These are phyloP conservation scores for Cicer bijugum DNA, from an alignment of 306 rosid genomes.

Conservation along the genomic window DNA sequence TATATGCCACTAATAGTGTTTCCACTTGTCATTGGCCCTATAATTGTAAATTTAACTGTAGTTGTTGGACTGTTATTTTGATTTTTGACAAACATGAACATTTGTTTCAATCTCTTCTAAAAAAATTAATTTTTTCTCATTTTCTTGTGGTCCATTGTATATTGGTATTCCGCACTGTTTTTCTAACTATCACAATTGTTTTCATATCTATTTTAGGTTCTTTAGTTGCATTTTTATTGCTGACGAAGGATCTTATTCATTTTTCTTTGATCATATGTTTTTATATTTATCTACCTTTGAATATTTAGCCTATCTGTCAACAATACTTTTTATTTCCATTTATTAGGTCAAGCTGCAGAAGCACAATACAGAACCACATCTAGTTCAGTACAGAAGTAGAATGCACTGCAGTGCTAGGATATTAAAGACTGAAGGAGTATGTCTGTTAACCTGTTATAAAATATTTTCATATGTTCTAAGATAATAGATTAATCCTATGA, in stretches of 20 bases:
- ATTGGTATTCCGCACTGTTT: neutral
- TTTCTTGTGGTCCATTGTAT: neutral
- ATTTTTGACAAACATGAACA: neutral
- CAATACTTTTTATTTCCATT: slow-evolving; percentile 29
- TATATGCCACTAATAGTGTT: slow-evolving; percentile 17
- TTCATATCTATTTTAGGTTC: slow-evolving; percentile 28
- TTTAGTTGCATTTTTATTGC: slow-evolving; percentile 17
- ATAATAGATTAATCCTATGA: neutral
- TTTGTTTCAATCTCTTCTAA: neutral
- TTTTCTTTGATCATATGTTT: neutral
- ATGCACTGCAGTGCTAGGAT: slow-evolving; percentile 86
- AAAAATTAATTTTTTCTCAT: neutral
- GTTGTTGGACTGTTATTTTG: slow-evolving; percentile 20
- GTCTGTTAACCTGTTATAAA: slow-evolving; percentile 43
- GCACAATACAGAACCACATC: slow-evolving; percentile 75
- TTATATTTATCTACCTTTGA: slow-evolving; percentile 2
- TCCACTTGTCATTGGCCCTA: neutral
- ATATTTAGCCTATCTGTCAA: slow-evolving; percentile 21
- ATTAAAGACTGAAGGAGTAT: slow-evolving; percentile 90
- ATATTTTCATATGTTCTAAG: neutral
- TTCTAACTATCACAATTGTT: neutral
- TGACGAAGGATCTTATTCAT: slow-evolving; percentile 16
- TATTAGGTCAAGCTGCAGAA: slow-evolving; percentile 88
- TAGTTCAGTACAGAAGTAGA: slow-evolving; percentile 68
- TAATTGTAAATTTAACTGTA: neutral